Conservation (phyloP, 495 filamentous ascomycete species). For the Zalerion maritima region DNA sequence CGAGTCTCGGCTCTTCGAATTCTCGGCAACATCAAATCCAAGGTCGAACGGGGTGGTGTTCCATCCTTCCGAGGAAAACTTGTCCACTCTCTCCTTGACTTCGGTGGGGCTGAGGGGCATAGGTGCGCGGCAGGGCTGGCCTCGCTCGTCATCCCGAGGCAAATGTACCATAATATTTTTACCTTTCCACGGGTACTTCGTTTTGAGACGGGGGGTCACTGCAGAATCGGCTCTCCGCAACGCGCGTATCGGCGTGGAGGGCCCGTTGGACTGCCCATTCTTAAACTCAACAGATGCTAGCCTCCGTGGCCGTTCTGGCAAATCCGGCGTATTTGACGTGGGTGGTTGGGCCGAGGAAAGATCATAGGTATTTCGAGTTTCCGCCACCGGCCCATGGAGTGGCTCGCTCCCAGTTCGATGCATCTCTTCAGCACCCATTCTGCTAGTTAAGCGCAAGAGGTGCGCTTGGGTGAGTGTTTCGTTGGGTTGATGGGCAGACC, state of each 20-base stretch:
- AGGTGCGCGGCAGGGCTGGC: slow-evolving; percentile 40
- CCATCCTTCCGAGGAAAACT: slow-evolving; percentile 73
- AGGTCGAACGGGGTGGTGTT: slow-evolving; percentile 59
- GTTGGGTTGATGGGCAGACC: slow-evolving; percentile 32
- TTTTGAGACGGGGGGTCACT: slow-evolving; percentile 32
- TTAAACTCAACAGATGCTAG: no score
- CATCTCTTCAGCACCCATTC: no score
- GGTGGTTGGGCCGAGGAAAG: no score
- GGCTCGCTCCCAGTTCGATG: no score
- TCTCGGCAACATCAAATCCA: slow-evolving; percentile 17
- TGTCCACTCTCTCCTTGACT: slow-evolving; percentile 49
- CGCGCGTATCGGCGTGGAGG: slow-evolving; percentile 5
- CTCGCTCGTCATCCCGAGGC: slow-evolving; percentile 52
- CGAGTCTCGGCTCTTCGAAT: slow-evolving; percentile 50
- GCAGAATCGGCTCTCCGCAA: slow-evolving; percentile 7
- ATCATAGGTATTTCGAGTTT: no score
- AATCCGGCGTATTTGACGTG: no score
- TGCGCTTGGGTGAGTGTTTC: no score
- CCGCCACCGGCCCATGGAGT: no score
- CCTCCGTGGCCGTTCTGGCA: no score
- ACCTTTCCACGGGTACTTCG: slow-evolving; percentile 50
- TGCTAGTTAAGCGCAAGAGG: no score
- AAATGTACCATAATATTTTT: slow-evolving; percentile 60
- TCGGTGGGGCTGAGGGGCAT: slow-evolving; percentile 46
- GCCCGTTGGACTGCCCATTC: slow-evolving; percentile 19